Percentiles rank a stretch among this genome's conserved stretches.
phyloP scores from a whole-genome alignment of 2,329 filamentous ascomycete genomes.

The Colletotrichum agaves region DNA sequence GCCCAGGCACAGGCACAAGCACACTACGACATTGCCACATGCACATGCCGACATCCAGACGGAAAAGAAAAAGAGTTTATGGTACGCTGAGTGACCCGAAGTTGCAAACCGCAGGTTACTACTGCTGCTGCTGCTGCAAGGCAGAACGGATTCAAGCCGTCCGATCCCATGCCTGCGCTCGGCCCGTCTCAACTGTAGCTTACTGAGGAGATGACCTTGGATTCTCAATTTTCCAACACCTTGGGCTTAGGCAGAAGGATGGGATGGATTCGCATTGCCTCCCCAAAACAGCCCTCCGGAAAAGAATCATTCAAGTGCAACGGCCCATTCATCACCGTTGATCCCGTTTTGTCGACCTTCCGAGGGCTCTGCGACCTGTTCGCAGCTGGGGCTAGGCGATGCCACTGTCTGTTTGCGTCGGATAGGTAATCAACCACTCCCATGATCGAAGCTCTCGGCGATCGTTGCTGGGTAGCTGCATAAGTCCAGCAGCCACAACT shows the following conservation, averaged over 20 bases:
- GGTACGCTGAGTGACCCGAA: not conserved
- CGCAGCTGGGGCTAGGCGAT: not conserved
- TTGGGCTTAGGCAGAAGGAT: not conserved
- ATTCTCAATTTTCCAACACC: not conserved
- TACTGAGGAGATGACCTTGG: not conserved
- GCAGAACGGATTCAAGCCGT: conserved; percentile 1
- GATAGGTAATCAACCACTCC: not conserved
- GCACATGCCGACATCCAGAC: not conserved
- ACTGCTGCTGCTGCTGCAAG: not conserved
- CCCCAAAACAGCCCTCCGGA: not conserved
- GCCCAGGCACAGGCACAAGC: not conserved
- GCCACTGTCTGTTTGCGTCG: conserved; percentile 17
- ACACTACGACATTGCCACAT: not conserved
- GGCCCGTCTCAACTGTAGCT: conserved; percentile 1
- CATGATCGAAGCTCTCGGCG: not conserved
- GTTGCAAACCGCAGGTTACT: not conserved
- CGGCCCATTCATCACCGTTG: conserved; percentile 7
- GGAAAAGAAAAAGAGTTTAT: not conserved
- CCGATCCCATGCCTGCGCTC: not conserved
- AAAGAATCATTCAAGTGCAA: conserved; percentile 13
- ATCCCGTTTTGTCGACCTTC: not conserved
- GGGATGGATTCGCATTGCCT: not conserved
- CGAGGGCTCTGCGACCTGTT: not conserved
- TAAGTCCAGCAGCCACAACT: not conserved
- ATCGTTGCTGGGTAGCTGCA: conserved; percentile 22